A percentile compares a stretch with the other conserved stretches of the same genome.
Evolutionary conservation across 2,329 filamentous ascomycete genomes (phyloP).

Genomic region (Paecilomyces formosus): DNA sequence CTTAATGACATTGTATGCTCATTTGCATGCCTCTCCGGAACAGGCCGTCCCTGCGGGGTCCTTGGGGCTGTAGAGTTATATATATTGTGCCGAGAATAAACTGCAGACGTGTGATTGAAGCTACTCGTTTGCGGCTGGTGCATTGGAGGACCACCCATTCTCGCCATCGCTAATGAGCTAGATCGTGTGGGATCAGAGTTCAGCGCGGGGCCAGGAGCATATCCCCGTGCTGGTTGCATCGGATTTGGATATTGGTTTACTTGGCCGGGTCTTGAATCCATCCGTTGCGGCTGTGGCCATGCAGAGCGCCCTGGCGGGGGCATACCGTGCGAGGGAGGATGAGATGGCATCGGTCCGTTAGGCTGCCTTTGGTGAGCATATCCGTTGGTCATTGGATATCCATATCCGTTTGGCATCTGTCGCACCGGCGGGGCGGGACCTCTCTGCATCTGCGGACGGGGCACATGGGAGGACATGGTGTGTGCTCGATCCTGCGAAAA

Average conservation of each 20-base stretch:
- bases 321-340: constrained; percentile 51
- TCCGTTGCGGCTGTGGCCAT: constrained; percentile 65
- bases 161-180: constrained; percentile 69
- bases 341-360: constrained; percentile 30
- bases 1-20: constrained; percentile 97
- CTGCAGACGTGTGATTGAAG: constrained; percentile 62
- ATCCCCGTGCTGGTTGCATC: constrained; percentile 42
- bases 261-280: constrained; percentile 53
- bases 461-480: constrained; percentile 59
- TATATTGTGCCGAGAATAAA: constrained; percentile 69
- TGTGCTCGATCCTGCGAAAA: constrained; percentile 64
- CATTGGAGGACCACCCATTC: constrained; percentile 63
- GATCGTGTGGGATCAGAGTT: constrained; percentile 83
- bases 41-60: constrained; percentile 82
- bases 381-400: constrained; percentile 25
- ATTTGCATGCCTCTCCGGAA: constrained; percentile 87
- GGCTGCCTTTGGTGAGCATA: constrained; percentile 9
- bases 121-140: constrained; percentile 58
- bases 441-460: constrained; percentile 37
- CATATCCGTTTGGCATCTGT: constrained; percentile 37
- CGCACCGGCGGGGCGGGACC: constrained; percentile 35
- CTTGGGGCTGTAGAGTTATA: constrained; percentile 62
- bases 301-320: constrained; percentile 59
- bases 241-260: constrained; percentile 52
- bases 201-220: constrained; percentile 61